Base-by-base conservation (phyloP, 2,329 filamentous ascomycete genomes). In the Alternaria solani region DNA sequence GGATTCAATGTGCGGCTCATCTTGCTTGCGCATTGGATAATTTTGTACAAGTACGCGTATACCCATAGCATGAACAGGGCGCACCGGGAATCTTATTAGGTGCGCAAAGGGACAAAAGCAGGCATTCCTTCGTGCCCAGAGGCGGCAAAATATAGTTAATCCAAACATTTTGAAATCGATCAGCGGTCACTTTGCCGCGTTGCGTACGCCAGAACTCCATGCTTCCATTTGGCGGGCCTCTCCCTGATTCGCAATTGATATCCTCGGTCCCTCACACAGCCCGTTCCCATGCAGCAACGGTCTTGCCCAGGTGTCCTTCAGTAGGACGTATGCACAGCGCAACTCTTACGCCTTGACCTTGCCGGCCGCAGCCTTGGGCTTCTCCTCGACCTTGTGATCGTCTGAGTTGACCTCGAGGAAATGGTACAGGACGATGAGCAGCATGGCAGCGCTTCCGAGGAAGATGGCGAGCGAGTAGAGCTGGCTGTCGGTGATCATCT, bases 371-470 rank as follows among this genome's bases (percentile, higher is more conserved):
- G 55, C 59, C 55, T 72, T 75, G 26, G 69, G 63, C 59, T 77
- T 75, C 60, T 72, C 65, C 18, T 65, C 63, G 20, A 67, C 58
- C 26, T 67, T 68, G 54, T 78, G 71, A 59, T 89, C 86, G 67
- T 86, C 84, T n/a, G 92, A 88, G 76, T 99, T 98, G 83, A 97
- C 87, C 79, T 98, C 94, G 73, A 99, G 89, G 82, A 96, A 98
- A 80, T 98, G 93, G 81, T 99, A 98, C 28, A 96, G 81, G 30
- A 99, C 89, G 68, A 98, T 97, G 63, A 99, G 86, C 44, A 97
- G 84, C 92, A 98, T 94, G 65, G 94, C 89, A 41, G 89, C 87
- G 56, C 89, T 91, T 82, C 95, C 95, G 61, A 99, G 91, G 79
- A 97, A 94, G 79, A 98, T 89, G 79, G 95, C 94, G 30, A 99